Base-by-base conservation (phyloP, 2,329 filamentous ascomycete genomes). In the Nemania diffusa region DNA sequence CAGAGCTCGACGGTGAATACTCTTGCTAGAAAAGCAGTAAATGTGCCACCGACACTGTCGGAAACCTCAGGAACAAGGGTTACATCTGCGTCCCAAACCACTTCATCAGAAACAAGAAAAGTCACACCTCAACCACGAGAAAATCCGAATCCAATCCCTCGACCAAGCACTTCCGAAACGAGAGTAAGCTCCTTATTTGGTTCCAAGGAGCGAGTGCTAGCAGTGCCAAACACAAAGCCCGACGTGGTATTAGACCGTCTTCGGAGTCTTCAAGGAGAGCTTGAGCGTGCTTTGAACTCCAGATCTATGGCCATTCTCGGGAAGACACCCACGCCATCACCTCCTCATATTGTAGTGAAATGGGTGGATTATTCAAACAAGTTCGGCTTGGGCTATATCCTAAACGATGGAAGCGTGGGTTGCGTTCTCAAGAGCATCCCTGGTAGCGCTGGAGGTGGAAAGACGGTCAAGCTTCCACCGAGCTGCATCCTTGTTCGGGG, bases 331-430 rank as follows among this genome's bases (percentile, higher is more conserved):
- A 78, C 84, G 62, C 81, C 85, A 76, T 75, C 89, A 68, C 78
- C 90, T 76, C 85, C 91, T 75, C 80, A 89, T 75, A 87, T 91
- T 51, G 88, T 91, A 13, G 87, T 91, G 11, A 93, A 94, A 76
- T 96, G 92, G 92, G 92, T 96, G 6, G 92, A 96, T 77, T 96
- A 96, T 78, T 93, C 92, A 66, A 93, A 94, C 79, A 94, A 94
- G 77, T 93, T 94, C 77, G 92, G 92, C 13, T 85, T 96, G 17
- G 92, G 92, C 40, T 96, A 95, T 75, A 93, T 95, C 65, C 82
- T 96, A 61, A 92, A 92, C 69, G 91, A 95, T 71, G 92, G 92
- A 32, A 93, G 90, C 69, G 90, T 94, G 22, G 92, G 92, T 17
- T 94, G 91, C 71, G 87, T 91, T 56, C 81, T 89, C 57, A 82